These are phyloP conservation scores for Zalerion maritima DNA, from an alignment of 495 filamentous ascomycete genomes.

Conservation along the genomic window DNA sequence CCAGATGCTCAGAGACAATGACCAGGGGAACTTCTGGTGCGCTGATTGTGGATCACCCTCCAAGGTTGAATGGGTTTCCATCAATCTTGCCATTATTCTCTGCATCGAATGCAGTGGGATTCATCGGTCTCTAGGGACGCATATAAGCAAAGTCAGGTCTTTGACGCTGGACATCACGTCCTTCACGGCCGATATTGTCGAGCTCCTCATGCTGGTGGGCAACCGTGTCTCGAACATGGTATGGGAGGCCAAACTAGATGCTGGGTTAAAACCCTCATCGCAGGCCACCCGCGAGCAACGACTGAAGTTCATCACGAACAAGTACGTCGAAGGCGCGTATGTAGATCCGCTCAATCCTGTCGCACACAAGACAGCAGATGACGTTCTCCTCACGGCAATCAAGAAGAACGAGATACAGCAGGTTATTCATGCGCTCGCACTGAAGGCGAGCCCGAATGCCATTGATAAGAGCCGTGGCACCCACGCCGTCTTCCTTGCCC, in stretches of 20 bases:
- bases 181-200: constrained; percentile 90
- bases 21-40: constrained; percentile 88
- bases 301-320: constrained; percentile 82
- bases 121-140: constrained; percentile 89
- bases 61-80: constrained; percentile 97
- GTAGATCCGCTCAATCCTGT: constrained; percentile 66
- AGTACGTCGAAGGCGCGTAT: constrained; percentile 76
- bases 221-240: constrained; percentile 94
- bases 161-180: constrained; percentile 89
- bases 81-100: constrained; percentile 89
- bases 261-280: constrained; percentile 50
- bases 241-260: constrained; percentile 79
- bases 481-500: constrained; percentile 76
- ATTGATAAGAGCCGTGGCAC: constrained; percentile 77
- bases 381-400: constrained; percentile 82
- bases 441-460: constrained; percentile 77
- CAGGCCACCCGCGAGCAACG: constrained; percentile 77
- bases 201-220: constrained; percentile 82
- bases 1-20: constrained; percentile 74
- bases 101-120: constrained; percentile 99
- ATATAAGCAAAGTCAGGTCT: constrained; percentile 94
- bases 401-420: constrained; percentile 89
- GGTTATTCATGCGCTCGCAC: constrained; percentile 78
- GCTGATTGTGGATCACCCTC: constrained; percentile 84
- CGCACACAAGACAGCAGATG: constrained; percentile 66